Evolutionary conservation across 495 filamentous ascomycete genomes (phyloP), one percentile per base, ranked within the genome.

Genomic region (Cenococcum geophilum): DNA sequence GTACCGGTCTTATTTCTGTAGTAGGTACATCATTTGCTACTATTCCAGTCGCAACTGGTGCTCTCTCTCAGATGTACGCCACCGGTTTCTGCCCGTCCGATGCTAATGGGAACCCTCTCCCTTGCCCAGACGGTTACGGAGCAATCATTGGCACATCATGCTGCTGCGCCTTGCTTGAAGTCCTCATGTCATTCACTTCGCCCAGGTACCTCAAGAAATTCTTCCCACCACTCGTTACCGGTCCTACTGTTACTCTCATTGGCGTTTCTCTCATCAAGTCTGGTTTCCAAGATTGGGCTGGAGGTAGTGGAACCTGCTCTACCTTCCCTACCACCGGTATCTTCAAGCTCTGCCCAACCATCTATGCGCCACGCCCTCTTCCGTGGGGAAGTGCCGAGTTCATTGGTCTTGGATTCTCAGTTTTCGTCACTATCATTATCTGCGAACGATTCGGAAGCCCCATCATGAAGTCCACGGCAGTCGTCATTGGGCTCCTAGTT

Each of bases 201-300:
- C 87, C 87, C 14, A 73, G 70, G 47, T 66, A 86, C 43, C 78
- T 96, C 58, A 82, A 90, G 63, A 83, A 80, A 65, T 79, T 96
- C 69, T 96, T 96, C 75, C 91, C 91, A 37, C 91, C 90, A 0
- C 79, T 96, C 42, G 90, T 96, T 45, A 97, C 91, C 10, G 91
- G 91, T 47, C 72, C 72, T 37, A 67, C 68, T 23, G 63, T 73
- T 61, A 57, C 56, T 11, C 60, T 69, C 40, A 67, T 68, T 51
- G 60, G 63, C 56, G 60, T 66, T 10, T 64, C 79, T 43, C 79
- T 96, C 27, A 88, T 96, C 70, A 66, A 86, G 66, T 82, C 82
- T 48, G 89, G 87, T 16, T 89, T 97, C 73, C 73, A 88, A 68
- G 82, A 89, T 70, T 96, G 92, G 92, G 88, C 86, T 16, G 91